Percentiles rank a stretch among this genome's conserved stretches.
phyloP scores from a whole-genome alignment of 495 filamentous ascomycete species.

The Annulohypoxylon moriforme region DNA sequence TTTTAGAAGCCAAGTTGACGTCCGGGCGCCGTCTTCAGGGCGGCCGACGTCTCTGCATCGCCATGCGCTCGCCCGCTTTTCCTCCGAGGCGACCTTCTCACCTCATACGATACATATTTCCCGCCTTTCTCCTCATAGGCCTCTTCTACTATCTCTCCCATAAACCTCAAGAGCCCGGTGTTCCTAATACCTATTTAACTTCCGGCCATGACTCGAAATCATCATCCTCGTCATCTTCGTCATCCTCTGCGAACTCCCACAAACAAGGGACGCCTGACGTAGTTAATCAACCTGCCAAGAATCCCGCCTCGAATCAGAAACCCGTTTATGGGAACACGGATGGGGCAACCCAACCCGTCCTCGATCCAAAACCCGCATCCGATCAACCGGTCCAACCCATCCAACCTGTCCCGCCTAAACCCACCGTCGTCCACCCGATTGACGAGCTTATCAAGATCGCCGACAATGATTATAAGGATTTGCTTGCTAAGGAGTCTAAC shows the following conservation, averaged over 20 bases:
- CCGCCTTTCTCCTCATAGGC: constrained; percentile 46
- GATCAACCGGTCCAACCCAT: constrained; percentile 30
- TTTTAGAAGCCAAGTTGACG: constrained; percentile 27
- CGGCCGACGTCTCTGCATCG: constrained; percentile 38
- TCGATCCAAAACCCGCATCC: constrained; percentile 30
- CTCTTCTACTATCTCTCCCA: constrained; percentile 49
- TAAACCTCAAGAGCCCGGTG: constrained; percentile 15
- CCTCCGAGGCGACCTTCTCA: constrained; percentile 54
- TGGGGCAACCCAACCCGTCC: constrained; percentile 13
- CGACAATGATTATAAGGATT: constrained; percentile 53
- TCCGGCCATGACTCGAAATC: constrained; percentile 24
- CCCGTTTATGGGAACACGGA: constrained; percentile 27
- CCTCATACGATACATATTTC: constrained; percentile 52
- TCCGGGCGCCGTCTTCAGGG: constrained; percentile 36
- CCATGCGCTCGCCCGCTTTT: constrained; percentile 53
- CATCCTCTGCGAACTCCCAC: constrained; percentile 17
- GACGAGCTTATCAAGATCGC: constrained; percentile 58
- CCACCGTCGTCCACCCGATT: constrained; percentile 55
- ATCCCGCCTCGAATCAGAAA: constrained; percentile 28
- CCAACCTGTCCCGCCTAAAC: constrained; percentile 30
- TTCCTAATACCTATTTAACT: constrained; percentile 25
- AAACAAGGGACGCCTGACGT: constrained; percentile 20
- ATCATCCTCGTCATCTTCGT: constrained; percentile 9
- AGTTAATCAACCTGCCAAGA: constrained; percentile 31
- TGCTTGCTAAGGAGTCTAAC: constrained; percentile 55